Conservation (phyloP, 257 asterid species). For the Solanum sejunctum region DNA sequence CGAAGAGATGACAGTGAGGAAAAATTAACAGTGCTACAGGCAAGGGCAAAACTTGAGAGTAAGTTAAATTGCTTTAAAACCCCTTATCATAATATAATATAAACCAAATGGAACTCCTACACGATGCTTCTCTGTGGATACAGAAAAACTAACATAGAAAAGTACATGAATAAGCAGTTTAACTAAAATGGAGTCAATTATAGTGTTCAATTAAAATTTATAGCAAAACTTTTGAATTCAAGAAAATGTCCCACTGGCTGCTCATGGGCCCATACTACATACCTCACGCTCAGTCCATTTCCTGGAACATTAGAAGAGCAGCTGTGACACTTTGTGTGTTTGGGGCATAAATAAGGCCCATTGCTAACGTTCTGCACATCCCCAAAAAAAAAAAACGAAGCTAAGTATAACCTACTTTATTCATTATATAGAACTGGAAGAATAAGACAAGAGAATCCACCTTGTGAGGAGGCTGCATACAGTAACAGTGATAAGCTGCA, state of each 20-base stretch:
- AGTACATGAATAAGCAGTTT: background rate
- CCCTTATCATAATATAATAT: background rate
- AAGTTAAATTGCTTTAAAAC: background rate
- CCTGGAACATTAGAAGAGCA: slow-evolving; percentile 92
- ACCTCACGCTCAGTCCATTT: slow-evolving; percentile 94
- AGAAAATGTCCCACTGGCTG: background rate
- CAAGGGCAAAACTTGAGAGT: background rate
- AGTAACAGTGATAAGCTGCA: slow-evolving; percentile 87
- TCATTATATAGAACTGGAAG: background rate
- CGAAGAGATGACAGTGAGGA: background rate
- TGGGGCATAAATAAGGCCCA: slow-evolving; percentile 95
- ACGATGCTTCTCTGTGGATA: background rate
- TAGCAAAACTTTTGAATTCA: background rate
- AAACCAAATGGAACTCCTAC: background rate
- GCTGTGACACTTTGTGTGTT: slow-evolving; percentile 95
- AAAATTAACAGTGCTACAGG: background rate
- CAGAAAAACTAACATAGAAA: background rate
- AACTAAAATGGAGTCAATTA: background rate
- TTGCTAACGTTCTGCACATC: slow-evolving; percentile 68
- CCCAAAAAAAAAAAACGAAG: slow-evolving; percentile 14
- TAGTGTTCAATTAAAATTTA: background rate
- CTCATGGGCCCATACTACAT: slow-evolving; percentile 5
- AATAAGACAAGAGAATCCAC: slow-evolving; percentile 17
- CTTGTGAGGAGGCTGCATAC: slow-evolving; percentile 99
- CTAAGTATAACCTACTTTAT: background rate